Evolutionary conservation across 116 monocot genomes (phyloP), one percentile per base, ranked within the genome.

Genomic region (Posidonia oceanica): DNA sequence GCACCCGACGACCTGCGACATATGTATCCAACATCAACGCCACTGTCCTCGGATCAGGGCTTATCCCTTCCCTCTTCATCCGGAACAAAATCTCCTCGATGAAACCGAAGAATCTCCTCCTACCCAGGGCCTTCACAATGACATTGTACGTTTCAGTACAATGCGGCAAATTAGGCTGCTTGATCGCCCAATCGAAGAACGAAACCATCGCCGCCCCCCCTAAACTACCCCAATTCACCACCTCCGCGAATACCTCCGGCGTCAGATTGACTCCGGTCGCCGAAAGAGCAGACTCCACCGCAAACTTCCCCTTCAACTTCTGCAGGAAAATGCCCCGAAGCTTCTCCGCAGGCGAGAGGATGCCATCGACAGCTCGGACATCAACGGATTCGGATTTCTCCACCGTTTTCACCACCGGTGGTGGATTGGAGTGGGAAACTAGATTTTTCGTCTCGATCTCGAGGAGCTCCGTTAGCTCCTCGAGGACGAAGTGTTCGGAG

Each of bases 141-240:
- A 81, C 67, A 68, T 88, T 84, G 66, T 82, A 91, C 7, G 72
- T 84, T 7, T 81, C 81, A 13, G 81, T 44, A 20, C 41, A 57
- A 22, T 75, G 74, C 10, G 70, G 39, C 40, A 88, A 5, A 4
- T 72, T 70, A 11, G 75, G 80, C 52, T 87, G 86, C 36, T 63
- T 55, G 59, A 88, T 65, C 3, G 86, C 88, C 95, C 95, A 95
- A 74, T 86, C 77, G 36, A 91, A 91, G 86, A 95, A 91, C n/a
- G 79, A 72, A 5, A 91, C 82, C 79, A 88, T 88, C 18, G 63
- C 75, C 11, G 63, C 83, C 3, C 86, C 86, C 12, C 77, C 66
- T 38, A 86, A 74, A 44, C 77, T 76, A 36, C 83, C 89, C 56
- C 69, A 61, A 70, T 83, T 70, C 38, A 83, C 64, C 67, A 91